These are phyloP conservation scores for Petunia hybrid DNA, from an alignment of 305 asterid species.

Conservation along the genomic window DNA sequence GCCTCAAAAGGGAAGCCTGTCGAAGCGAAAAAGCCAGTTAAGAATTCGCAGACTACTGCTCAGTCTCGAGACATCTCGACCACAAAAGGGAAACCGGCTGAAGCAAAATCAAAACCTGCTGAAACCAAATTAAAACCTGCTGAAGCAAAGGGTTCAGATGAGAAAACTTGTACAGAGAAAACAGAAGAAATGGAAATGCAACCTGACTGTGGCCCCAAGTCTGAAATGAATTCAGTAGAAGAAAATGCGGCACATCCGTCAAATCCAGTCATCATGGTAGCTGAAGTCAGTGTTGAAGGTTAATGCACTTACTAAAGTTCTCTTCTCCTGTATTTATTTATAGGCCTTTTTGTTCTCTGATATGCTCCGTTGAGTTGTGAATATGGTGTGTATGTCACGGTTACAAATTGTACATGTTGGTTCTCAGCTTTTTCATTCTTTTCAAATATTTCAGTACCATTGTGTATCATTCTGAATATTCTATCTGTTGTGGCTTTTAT, in stretches of 20 bases:
- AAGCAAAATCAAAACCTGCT: conserved; percentile 31
- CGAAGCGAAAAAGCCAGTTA: neutral
- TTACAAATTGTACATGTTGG: conserved; percentile 28
- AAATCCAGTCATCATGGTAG: conserved; percentile 33
- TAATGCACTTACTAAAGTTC: conserved; percentile 25
- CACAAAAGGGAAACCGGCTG: conserved; percentile 36
- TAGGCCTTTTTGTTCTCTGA: neutral
- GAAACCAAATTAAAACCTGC: conserved; percentile 37
- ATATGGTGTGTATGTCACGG: conserved; percentile 29
- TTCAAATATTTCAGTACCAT: conserved; percentile 4
- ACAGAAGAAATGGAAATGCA: conserved; percentile 27
- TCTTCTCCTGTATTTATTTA: conserved; percentile 22
- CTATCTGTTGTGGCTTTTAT: neutral
- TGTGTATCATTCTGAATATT: conserved; percentile 13
- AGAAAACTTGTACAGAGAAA: conserved; percentile 22
- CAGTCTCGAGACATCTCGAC: conserved; percentile 28
- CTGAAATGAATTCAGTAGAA: conserved; percentile 28
- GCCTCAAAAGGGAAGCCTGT: conserved; percentile 36
- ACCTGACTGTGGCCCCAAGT: neutral
- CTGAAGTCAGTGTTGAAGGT: conserved; percentile 43
- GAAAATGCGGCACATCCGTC: conserved; percentile 32
- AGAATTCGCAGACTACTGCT: conserved; percentile 4
- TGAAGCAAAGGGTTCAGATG: conserved; percentile 34
- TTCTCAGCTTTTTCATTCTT: conserved; percentile 17
- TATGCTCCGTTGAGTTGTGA: conserved; percentile 28